Conservation (phyloP, 164 flowering plant genomes). For the Vitis rotundifolia region DNA sequence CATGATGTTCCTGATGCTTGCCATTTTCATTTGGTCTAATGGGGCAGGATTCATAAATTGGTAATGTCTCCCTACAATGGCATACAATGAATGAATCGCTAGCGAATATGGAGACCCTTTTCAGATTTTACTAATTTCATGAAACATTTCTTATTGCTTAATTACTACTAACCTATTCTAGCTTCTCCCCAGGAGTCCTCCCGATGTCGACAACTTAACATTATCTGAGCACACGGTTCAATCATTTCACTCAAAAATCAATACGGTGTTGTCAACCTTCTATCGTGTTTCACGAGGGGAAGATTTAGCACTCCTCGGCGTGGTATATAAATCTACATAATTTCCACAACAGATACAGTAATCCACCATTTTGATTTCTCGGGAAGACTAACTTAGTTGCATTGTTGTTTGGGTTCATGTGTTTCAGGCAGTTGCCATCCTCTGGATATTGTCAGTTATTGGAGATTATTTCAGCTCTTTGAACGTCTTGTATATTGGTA, state of each 20-base stretch:
- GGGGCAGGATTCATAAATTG: conserved; percentile 28
- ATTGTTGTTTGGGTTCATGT: not conserved
- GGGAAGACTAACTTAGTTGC: too few species aligned
- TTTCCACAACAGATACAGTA: not conserved
- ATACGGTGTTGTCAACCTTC: conserved; percentile 22
- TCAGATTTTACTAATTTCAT: not conserved
- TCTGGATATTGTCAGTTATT: conserved; percentile 45
- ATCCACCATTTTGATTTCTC: too few species aligned
- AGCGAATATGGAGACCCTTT: not conserved
- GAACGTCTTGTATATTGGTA: conserved; percentile 42
- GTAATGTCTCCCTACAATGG: conserved; percentile 17
- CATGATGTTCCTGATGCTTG: conserved; percentile 32
- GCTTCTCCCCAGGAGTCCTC: conserved; percentile 34
- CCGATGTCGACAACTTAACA: conserved; percentile 25
- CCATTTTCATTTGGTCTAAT: conserved; percentile 37
- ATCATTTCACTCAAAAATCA: conserved; percentile 18
- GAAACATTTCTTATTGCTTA: not conserved
- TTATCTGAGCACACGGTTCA: conserved; percentile 33
- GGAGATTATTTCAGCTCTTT: conserved; percentile 44
- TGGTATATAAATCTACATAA: conserved; percentile 26
- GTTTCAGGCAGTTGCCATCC: conserved; percentile 27
- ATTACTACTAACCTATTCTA: not conserved
- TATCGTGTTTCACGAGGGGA: conserved; percentile 40
- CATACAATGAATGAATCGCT: not conserved
- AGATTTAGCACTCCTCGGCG: conserved; percentile 29